phyloP scores from a whole-genome alignment of 1,284 basidiomycete genomes.

The Leccinum pachyderme region DNA sequence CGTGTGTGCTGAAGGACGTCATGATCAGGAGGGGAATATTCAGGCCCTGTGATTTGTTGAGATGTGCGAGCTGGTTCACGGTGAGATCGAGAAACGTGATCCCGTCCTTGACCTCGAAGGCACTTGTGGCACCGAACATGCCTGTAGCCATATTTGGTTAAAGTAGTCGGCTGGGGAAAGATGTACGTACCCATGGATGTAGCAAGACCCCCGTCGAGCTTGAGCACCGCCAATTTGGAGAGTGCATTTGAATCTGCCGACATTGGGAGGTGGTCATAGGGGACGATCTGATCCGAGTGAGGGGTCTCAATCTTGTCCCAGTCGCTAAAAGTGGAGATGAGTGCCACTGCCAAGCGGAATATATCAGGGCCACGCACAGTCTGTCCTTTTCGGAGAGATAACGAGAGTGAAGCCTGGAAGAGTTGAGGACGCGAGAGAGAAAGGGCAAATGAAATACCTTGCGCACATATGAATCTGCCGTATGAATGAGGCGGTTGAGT shows the following conservation, averaged over 20 bases:
- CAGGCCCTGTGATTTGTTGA: slow-evolving; percentile 64
- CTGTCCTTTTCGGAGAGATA: slow-evolving; percentile 92
- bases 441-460: slow-evolving; percentile 53
- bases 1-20: slow-evolving; percentile 99
- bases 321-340: slow-evolving; percentile 52
- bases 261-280: slow-evolving; percentile 74
- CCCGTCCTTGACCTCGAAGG: slow-evolving; percentile 89
- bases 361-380: slow-evolving; percentile 60
- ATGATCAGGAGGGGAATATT: slow-evolving; percentile 96
- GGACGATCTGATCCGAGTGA: slow-evolving; percentile 84
- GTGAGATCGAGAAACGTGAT: slow-evolving; percentile 98
- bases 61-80: slow-evolving; percentile 90
- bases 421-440: slow-evolving; percentile 1
- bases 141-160: slow-evolving; percentile 38
- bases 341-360: slow-evolving; percentile 10
- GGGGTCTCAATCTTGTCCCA: slow-evolving; percentile 97
- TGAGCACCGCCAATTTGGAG: slow-evolving; percentile 94
- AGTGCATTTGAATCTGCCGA: slow-evolving; percentile 67
- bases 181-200: slow-evolving; percentile 79
- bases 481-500: slow-evolving; percentile 86
- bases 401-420: slow-evolving; percentile 86
- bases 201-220: slow-evolving; percentile 97
- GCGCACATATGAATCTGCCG: slow-evolving; percentile 76
- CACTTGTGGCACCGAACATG: slow-evolving; percentile 87
- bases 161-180: not conserved